A percentile compares a stretch with the other conserved stretches of the same genome.
phyloP scores from a whole-genome alignment of 441 rosid genomes.

The Eugenia klotzschiana region DNA sequence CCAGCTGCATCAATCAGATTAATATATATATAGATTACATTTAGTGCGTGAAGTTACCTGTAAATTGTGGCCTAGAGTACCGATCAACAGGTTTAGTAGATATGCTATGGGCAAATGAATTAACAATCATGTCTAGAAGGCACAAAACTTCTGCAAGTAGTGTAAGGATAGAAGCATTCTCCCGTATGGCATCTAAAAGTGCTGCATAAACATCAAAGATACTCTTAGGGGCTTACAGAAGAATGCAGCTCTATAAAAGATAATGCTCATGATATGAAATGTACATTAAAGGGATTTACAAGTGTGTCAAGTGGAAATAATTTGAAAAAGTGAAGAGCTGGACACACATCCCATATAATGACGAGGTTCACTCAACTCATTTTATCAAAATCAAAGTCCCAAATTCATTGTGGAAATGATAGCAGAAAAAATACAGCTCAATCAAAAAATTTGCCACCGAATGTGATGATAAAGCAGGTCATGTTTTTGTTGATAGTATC shows the following conservation, averaged over 20 bases:
- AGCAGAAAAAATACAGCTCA: background rate
- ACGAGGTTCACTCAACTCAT: background rate
- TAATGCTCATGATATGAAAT: background rate
- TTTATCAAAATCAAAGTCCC: background rate
- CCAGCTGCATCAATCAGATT: background rate
- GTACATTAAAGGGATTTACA: background rate
- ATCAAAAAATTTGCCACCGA: background rate
- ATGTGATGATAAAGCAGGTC: background rate
- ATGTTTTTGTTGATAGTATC: background rate
- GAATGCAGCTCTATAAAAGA: background rate
- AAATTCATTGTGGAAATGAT: background rate
- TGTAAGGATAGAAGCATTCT: slow-evolving; percentile 61
- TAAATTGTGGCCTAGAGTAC: slow-evolving; percentile 73
- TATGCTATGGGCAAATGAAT: slow-evolving; percentile 85
- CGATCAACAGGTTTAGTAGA: slow-evolving; percentile 83
- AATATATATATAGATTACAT: background rate
- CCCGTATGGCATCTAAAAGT: slow-evolving; percentile 68
- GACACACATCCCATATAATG: background rate
- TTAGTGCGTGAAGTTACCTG: slow-evolving; percentile 28
- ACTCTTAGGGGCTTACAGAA: background rate
- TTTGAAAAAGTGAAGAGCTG: background rate
- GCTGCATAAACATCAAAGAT: slow-evolving; percentile 26
- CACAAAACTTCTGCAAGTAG: slow-evolving; percentile 86
- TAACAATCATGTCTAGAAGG: slow-evolving; percentile 92
- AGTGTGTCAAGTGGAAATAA: background rate